Percentiles rank a stretch among this genome's conserved stretches.
Evolutionary conservation across 441 rosid genomes (phyloP).

Genomic region (Arabidopsis hybrid): DNA sequence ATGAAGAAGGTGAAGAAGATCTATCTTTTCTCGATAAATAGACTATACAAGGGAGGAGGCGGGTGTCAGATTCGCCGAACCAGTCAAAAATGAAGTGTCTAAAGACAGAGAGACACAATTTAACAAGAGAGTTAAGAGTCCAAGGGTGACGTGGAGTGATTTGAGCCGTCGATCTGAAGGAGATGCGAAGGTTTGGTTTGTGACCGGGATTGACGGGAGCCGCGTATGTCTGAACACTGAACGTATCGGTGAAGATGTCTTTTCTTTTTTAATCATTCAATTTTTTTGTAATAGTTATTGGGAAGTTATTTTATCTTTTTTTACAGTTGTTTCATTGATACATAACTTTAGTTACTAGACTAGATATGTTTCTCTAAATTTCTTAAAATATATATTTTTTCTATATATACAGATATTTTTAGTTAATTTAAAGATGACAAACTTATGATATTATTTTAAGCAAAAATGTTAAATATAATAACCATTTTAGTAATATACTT

Average conservation of each 20-base stretch:
- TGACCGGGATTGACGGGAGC: conserved; percentile 24
- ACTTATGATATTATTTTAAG: background rate
- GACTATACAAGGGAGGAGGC: background rate
- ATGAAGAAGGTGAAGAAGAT: conserved; percentile 31
- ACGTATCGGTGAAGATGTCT: background rate
- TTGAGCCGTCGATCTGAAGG: conserved; percentile 38
- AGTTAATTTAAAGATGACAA: background rate
- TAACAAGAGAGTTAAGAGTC: conserved; percentile 29
- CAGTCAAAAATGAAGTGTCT: conserved; percentile 25
- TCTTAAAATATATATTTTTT: background rate
- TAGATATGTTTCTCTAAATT: background rate
- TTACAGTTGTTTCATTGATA: background rate
- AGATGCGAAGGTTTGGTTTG: conserved; percentile 28
- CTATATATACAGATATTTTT: background rate
- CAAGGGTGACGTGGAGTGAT: conserved; percentile 47
- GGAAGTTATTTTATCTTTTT: background rate
- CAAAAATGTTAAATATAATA: background rate
- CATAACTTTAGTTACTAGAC: too few relatives aligned
- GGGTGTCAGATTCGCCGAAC: conserved; percentile 32
- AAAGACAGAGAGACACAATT: conserved; percentile 2
- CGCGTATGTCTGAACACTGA: conserved; percentile 30
- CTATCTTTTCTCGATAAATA: background rate
- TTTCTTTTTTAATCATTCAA: background rate
- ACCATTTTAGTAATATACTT: too few relatives aligned
- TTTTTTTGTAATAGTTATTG: too few relatives aligned